Evolutionary conservation across 179 eudicot species (phyloP), one percentile per base, ranked within the genome.

Genomic region (Spergularia azorica): DNA sequence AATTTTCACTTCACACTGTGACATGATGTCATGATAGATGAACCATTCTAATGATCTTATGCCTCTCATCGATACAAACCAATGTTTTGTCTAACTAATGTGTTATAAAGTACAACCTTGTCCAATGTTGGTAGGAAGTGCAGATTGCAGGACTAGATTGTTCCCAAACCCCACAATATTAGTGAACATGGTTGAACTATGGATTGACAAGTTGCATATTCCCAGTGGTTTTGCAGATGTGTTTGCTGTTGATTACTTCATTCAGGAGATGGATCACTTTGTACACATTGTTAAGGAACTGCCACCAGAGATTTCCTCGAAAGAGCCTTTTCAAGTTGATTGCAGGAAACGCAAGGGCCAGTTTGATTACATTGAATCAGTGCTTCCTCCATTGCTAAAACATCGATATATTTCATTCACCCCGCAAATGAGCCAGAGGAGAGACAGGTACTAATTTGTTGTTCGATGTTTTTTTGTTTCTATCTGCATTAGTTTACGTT

Each of bases 191-290:
- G 9, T 46, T 46, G 50, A 1, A 6, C 50, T 54, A 63, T 52
- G 65, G 15, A 70, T 57, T 86, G 74, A 87, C 82, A 71, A 32
- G 18, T 54, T 72, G 58, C 69, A 17, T 72, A 46, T 71, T 51
- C 55, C 50, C 89, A 96, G 99, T 92, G 98, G 95, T 79, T 96
- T 96, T 87, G 96, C 92, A 86, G 99, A 96, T 92, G 90, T 96
- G 62, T 96, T 94, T 86, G 99, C 94, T 89, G 98, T 88, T 36
- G 96, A 92, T 71, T 86, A 89, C 89, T 96, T 94, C 88, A 89
- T 92, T 73, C 87, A 86, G 77, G 88, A 88, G 72, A 87, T 87
- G 90, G 83, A 86, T 72, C 93, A 97, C 73, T 96, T 86, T 81
- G 83, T 90, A 70, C 81, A 84, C 52, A 80, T 94, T 72, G 98